Evolutionary conservation across 495 filamentous ascomycete species (phyloP).

Genomic region (Talaromyces adpressus): DNA sequence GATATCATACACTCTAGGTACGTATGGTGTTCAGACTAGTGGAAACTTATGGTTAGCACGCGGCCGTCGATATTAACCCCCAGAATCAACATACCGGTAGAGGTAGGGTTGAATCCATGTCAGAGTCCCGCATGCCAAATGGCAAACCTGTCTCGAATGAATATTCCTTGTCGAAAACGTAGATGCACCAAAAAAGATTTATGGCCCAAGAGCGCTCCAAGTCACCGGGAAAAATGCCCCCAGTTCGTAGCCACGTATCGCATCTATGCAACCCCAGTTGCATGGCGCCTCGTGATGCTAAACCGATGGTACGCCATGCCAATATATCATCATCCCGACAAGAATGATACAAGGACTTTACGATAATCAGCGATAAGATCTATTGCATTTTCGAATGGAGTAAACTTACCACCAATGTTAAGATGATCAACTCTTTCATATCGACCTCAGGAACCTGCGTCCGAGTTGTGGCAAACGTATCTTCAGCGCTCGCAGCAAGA

Average conservation of each 20-base stretch:
- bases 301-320: constrained; percentile 69
- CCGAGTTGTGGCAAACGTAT: constrained; percentile 49
- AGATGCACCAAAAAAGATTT: constrained; percentile 76
- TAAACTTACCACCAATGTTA: constrained; percentile 56
- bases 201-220: constrained; percentile 54
- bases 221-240: constrained; percentile 47
- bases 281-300: constrained; percentile 62
- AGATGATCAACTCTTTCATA: constrained; percentile 60
- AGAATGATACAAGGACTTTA: constrained; percentile 73
- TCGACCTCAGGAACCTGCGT: constrained; percentile 58
- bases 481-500: constrained; percentile 65
- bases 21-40: constrained; percentile 23
- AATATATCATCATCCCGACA: constrained; percentile 72
- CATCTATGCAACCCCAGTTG: constrained; percentile 73
- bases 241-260: constrained; percentile 59
- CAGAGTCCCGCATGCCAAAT: constrained; percentile 70
- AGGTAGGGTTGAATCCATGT: constrained; percentile 70
- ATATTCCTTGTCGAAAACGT: constrained; percentile 74
- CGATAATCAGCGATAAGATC: neutral
- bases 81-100: constrained; percentile 58
- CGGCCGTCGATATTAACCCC: constrained; percentile 16
- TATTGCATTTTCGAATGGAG: neutral
- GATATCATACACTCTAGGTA: constrained; percentile 65
- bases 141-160: constrained; percentile 75
- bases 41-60: neutral